Percentiles rank a stretch among this genome's conserved stretches.
These are phyloP conservation scores for Diospyros kaki DNA, from an alignment of 148 eudicot species.

Conservation along the genomic window DNA sequence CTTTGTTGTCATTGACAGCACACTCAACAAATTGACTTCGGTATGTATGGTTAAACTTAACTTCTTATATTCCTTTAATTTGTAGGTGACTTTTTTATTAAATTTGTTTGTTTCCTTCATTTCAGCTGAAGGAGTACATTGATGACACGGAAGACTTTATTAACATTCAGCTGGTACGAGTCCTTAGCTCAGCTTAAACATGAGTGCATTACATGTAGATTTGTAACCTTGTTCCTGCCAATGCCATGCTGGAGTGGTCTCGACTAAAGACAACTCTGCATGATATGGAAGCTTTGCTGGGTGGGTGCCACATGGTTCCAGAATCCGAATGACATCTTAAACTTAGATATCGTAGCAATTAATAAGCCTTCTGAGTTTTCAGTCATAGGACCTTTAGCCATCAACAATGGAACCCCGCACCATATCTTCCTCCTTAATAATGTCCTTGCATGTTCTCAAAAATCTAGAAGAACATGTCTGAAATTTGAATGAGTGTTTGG, in stretches of 20 bases:
- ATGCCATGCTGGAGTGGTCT: not conserved
- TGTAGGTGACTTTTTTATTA: not conserved
- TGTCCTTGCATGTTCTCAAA: not conserved
- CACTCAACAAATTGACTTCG: conserved; percentile 92
- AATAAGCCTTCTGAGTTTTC: not conserved
- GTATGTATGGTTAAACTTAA: conserved; percentile 27
- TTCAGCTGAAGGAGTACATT: conserved; percentile 97
- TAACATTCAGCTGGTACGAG: conserved; percentile 92
- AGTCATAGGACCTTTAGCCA: too few relatives aligned
- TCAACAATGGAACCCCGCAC: not conserved
- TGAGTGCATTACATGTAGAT: not conserved
- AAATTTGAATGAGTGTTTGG: not conserved
- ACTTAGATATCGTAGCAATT: not conserved
- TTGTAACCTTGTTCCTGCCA: not conserved
- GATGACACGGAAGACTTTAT: conserved; percentile 98
- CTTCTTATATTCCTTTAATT: not conserved
- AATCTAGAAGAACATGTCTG: not conserved
- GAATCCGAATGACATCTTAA: conserved; percentile 1
- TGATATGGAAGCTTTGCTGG: not conserved
- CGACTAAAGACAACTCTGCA: not conserved
- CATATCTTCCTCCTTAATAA: not conserved
- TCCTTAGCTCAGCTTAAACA: not conserved
- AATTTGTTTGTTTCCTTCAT: conserved; percentile 12
- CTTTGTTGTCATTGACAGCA: conserved; percentile 93
- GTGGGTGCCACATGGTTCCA: not conserved